A percentile compares a stretch with the other conserved stretches of the same genome.
These are phyloP conservation scores for Eremomyces bilateralis DNA, from an alignment of 495 filamentous ascomycete species.

Conservation along the genomic window DNA sequence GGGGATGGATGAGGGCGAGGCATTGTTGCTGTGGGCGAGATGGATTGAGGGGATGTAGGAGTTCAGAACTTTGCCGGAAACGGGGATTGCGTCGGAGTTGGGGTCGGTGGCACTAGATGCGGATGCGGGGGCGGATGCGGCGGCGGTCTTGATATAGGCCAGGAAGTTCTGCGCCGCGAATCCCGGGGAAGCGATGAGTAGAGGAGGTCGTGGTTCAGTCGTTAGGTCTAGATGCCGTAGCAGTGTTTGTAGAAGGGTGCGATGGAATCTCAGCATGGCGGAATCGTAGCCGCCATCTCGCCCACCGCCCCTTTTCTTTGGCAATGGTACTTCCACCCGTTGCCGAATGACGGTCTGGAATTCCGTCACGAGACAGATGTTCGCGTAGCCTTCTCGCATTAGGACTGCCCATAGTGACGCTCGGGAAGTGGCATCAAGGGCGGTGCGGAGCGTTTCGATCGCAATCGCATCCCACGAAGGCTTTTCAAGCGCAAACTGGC, in stretches of 20 bases:
- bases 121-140: conserved; percentile 36
- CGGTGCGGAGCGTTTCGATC: conserved; percentile 53
- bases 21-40: conserved; percentile 65
- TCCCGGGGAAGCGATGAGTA: conserved; percentile 79
- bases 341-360: conserved; percentile 76
- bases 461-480: conserved; percentile 83
- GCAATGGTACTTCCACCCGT: conserved; percentile 61
- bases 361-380: conserved; percentile 84
- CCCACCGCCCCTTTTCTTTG: conserved; percentile 37
- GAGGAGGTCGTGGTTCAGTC: conserved; percentile 28
- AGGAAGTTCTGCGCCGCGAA: conserved; percentile 68
- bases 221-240: conserved; percentile 58
- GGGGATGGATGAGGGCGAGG: conserved; percentile 64
- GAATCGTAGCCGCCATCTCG: conserved; percentile 42
- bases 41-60: conserved; percentile 28
- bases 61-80: conserved; percentile 29
- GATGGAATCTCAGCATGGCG: conserved; percentile 62
- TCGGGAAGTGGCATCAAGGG: conserved; percentile 42
- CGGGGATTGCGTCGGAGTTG: too few species aligned
- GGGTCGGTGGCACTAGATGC: too few species aligned
- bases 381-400: conserved; percentile 85
- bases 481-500: conserved; percentile 71
- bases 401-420: conserved; percentile 73
- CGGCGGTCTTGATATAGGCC: conserved; percentile 53
- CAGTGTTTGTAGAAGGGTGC: conserved; percentile 52